Base-by-base conservation (phyloP, 345 rosid genomes). In the Eucalyptus pauciflora region DNA sequence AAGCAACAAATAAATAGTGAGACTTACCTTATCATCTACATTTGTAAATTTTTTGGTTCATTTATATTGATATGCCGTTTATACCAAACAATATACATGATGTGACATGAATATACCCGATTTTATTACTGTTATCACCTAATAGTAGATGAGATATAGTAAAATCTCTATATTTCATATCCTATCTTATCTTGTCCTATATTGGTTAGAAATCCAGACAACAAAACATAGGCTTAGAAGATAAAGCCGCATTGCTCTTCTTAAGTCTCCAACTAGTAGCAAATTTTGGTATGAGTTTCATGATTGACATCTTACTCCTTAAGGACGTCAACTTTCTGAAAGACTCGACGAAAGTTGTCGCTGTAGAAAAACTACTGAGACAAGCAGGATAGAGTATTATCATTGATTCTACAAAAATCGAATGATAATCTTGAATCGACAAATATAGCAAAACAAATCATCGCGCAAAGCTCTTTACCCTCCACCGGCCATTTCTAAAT, bases 261-360 rank as follows among this genome's bases (percentile, higher is more conserved):
- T 90, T 91, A 4, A 94, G 95, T 49, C 95, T 91, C 95, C 95
- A 92, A 45, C 95, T 94, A 25, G 87, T 37, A 1, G 96, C 88
- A 88, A 95, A 92, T 89, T 88, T 92, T 56, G 89, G 79, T 37
- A 93, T 79, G 80, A 90, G 88, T 88, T 90, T 88, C 87, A 94
- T 56, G 85, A 89, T 93, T 16, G 60, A 83, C 45, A 49, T 89
- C 89, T 94, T 89, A 7, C 17, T 86, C 50, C 43, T 54, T 12
- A 50, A 24, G 25, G 92, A 89, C 43, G 87, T 37, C 91, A 94
- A 54, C 85, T 89, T 94, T 83, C 89, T 91, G 89, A 94, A 95
- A 33, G 95, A 94, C 85, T 41, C 92, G 49, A 60, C 62, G 41
- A 95, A 95, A 95, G 88, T 90, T 48, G 33, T 93, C 95, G 76